Conservation (phyloP, 495 filamentous ascomycete species). For the Cercophora scortea region DNA sequence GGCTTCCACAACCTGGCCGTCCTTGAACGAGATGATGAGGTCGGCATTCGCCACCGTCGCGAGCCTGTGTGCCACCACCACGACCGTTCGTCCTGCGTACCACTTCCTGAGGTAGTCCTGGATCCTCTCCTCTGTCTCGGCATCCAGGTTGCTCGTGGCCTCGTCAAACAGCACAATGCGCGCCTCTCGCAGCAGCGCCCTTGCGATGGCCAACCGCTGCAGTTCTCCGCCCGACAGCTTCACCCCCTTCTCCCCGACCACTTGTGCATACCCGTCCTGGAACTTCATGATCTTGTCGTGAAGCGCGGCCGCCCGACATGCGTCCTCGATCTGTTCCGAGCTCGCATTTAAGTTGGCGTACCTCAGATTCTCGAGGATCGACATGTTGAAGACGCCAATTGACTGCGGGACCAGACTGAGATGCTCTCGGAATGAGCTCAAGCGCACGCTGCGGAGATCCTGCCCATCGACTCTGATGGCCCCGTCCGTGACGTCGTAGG, state of each 20-base stretch:
- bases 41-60: constrained; percentile 5
- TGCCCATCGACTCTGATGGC: constrained; percentile 73
- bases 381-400: constrained; percentile 32
- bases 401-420: constrained; percentile 36
- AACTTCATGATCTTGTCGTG: constrained; percentile 33
- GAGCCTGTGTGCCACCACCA: constrained; percentile 6
- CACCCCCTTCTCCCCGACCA: constrained; percentile 47
- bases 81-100: constrained; percentile 2
- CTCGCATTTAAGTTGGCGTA: constrained; percentile 23
- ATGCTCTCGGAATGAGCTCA: constrained; percentile 37
- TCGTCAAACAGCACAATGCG: constrained; percentile 71
- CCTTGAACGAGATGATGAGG: constrained; percentile 4
- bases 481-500: constrained; percentile 59
- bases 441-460: constrained; percentile 66
- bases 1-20: constrained; percentile 2
- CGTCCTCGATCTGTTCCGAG: constrained; percentile 26
- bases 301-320: constrained; percentile 24
- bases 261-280: constrained; percentile 43
- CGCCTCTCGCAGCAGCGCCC: constrained; percentile 59
- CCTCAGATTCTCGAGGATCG: constrained; percentile 39
- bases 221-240: constrained; percentile 44
- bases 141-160: constrained; percentile 56
- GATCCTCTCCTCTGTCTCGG: constrained; percentile 29
- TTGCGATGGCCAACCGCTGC: constrained; percentile 56
- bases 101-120: constrained; percentile 8